Conservation (phyloP, 2,329 filamentous ascomycete species). For the Xylaria sp. region DNA sequence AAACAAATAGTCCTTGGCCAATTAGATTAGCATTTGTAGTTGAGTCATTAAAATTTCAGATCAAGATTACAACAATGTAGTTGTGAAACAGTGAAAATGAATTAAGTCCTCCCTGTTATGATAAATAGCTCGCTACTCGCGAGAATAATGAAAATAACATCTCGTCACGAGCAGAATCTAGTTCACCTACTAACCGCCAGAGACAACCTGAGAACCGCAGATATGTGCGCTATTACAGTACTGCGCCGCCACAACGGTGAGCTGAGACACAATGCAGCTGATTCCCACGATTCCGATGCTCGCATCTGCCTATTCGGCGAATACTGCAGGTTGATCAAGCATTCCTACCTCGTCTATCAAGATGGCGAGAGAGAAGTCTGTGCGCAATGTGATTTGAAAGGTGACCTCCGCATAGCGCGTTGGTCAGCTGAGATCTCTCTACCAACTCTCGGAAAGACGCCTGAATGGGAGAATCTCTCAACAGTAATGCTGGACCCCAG, state of each 20-base stretch:
- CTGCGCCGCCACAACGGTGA: not conserved
- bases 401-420: not conserved
- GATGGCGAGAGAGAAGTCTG: not conserved
- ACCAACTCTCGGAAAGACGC: not conserved
- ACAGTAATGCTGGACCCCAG: no score
- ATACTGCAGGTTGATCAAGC: not conserved
- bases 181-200: no score
- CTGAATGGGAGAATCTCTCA: not conserved
- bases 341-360: slow-evolving; percentile 4
- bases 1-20: no score
- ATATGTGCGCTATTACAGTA: slow-evolving; percentile 16
- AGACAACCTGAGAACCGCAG: not conserved
- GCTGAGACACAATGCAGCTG: not conserved
- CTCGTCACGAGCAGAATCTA: no score
- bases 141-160: no score
- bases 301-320: slow-evolving; percentile 11
- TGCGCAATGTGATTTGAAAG: not conserved
- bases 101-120: no score
- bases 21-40: no score
- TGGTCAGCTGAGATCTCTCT: slow-evolving; percentile 1
- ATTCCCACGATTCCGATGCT: not conserved
- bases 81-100: no score
- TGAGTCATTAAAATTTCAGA: no score
- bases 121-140: no score
- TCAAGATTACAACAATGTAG: no score